Evolutionary conservation across 2,329 filamentous ascomycete species (phyloP).

Genomic region (Fusarium sp.): DNA sequence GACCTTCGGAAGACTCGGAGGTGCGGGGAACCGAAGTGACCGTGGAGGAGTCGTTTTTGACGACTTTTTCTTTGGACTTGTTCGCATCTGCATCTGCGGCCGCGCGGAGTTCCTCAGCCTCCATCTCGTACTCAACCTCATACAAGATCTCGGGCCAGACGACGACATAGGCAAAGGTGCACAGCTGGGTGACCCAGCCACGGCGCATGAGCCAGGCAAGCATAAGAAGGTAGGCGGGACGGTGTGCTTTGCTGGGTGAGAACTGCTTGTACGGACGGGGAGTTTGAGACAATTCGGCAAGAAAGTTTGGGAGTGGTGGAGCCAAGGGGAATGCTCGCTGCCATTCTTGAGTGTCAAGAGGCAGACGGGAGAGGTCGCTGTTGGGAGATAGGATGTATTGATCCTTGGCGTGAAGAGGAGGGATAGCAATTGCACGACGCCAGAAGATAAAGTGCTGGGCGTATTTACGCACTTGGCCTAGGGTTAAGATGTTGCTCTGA

Average conservation of each 20-base stretch:
- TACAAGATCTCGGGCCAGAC: conserved; percentile 86
- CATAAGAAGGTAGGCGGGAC: conserved; percentile 88
- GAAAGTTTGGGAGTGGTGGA: conserved; percentile 85
- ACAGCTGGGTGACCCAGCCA: conserved; percentile 93
- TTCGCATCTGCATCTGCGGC: conserved; percentile 46
- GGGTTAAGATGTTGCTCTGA: conserved; percentile 77
- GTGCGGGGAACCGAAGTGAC: conserved; percentile 38
- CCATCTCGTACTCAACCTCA: conserved; percentile 79
- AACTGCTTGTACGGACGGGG: conserved; percentile 87
- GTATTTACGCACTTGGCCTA: conserved; percentile 86
- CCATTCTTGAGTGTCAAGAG: conserved; percentile 78
- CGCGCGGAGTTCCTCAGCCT: conserved; percentile 71
- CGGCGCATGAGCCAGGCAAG: conserved; percentile 93
- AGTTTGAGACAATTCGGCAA: conserved; percentile 83
- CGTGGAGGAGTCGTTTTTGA: conserved; percentile 40
- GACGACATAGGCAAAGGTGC: conserved; percentile 90
- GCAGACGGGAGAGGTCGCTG: conserved; percentile 80
- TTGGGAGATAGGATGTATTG: conserved; percentile 94
- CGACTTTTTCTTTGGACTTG: conserved; percentile 48
- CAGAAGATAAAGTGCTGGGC: conserved; percentile 96
- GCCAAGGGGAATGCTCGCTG: conserved; percentile 84
- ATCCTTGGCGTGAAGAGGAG: conserved; percentile 89
- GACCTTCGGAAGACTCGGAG: conserved; percentile 48
- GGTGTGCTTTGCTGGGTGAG: conserved; percentile 88
- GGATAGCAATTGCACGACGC: conserved; percentile 91